Base-by-base conservation (phyloP, 441 rosid genomes). In the Pelargonium myrrhifolium region DNA sequence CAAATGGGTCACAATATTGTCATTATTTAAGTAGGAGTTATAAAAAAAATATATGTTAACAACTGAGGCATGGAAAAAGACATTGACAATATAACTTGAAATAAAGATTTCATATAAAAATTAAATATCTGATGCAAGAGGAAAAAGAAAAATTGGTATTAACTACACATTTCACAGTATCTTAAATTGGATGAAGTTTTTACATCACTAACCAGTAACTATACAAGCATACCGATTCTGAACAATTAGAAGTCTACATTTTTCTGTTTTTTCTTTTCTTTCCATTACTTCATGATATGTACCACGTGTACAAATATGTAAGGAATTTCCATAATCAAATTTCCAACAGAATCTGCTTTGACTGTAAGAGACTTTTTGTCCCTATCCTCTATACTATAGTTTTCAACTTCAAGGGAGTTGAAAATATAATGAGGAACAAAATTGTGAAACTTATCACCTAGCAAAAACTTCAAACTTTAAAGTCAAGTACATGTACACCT, bases 381-480 rank as follows among this genome's bases (percentile, higher is more conserved):
- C 45, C 59, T 71, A 40, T 40, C 4, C 12, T 15, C 11, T 42
- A 3, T 24, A 12, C 26, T 47, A 11, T n/a, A 18, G 47, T 35
- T 60, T 43, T 62, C 60, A 62, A 55, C 17, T 56, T 67, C 2
- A 45, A 53, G 35, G 21, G 40, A 51, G 1, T 22, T 26, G 40
- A 65, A 42, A 24, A 62, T 65, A 17, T 14, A 10, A 24, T 49
- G 21, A 53, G 21, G 24, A 21, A 45, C 65, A 5, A 26, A 22
- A 43, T 20, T 63, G 55, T 15, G n/a, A 43, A 22, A 14, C 12
- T 15, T 64, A 15, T 4, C 8, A 4, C 37, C 66, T 28, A 26
- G 9, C 12, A 31, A 65, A 59, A 28, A 5, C 7, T 8, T 18
- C 60, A 65, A 62, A 67, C 15, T 62, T 64, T 63, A 65, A 72